Conservation (phyloP, 2,329 filamentous ascomycete species). For the Blumeriella jaapii region DNA sequence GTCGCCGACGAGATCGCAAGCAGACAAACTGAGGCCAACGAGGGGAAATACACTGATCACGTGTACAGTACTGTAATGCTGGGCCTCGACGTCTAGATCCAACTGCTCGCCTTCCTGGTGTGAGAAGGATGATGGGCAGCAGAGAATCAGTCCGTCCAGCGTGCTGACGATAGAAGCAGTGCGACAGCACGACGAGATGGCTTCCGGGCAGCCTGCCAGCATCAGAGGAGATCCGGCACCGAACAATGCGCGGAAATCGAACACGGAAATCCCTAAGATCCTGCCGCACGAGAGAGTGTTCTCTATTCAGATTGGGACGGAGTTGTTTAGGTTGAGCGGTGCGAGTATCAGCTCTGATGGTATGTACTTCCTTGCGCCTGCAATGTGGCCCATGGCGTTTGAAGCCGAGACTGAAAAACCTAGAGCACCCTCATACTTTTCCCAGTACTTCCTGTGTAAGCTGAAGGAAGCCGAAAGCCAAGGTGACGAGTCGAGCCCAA, state of each 20-base stretch:
- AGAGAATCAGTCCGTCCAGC: background rate
- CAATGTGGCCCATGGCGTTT: background rate
- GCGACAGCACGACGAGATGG: too few relatives aligned
- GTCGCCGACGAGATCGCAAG: too few relatives aligned
- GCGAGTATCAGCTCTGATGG: conserved; percentile 63
- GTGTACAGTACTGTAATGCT: too few relatives aligned
- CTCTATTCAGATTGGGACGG: conserved; percentile 57
- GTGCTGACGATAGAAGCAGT: background rate
- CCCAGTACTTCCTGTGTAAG: conserved; percentile 83
- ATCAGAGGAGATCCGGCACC: conserved; percentile 15
- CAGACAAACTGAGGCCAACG: too few relatives aligned
- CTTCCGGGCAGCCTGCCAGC: conserved; percentile 16
- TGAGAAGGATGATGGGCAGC: background rate
- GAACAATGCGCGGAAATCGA: conserved; percentile 12
- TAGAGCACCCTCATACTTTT: conserved; percentile 91
- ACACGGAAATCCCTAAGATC: conserved; percentile 27
- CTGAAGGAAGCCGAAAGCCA: conserved; percentile 51
- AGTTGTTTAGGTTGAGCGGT: conserved; percentile 57
- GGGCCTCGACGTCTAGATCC: too few relatives aligned
- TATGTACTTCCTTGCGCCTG: conserved; percentile 32
- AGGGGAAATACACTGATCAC: too few relatives aligned
- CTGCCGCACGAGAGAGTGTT: conserved; percentile 39
- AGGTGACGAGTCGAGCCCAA: conserved; percentile 23
- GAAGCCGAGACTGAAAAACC: conserved; percentile 33
- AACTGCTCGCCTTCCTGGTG: too few relatives aligned